phyloP scores from a whole-genome alignment of 257 asterid genomes.

The Datura wrightii region DNA sequence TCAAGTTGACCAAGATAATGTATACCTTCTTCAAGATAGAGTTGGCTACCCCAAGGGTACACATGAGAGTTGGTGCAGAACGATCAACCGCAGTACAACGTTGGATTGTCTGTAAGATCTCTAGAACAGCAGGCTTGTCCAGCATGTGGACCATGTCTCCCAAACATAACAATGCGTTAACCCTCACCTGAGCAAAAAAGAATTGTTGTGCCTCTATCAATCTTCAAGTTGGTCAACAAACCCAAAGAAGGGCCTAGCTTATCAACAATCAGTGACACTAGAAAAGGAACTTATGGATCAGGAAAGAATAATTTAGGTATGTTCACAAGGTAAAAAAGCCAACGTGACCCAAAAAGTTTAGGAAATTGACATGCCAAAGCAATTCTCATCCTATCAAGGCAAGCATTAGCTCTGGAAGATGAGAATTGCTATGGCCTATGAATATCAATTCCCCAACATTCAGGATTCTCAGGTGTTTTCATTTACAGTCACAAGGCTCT shows the following conservation, averaged over 20 bases:
- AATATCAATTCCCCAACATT: conserved; percentile 3
- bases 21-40: conserved; percentile 88
- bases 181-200: conserved; percentile 79
- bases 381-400: conserved; percentile 12
- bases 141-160: conserved; percentile 90
- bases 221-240: conserved; percentile 1
- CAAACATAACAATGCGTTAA: conserved; percentile 87
- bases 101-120: conserved; percentile 85
- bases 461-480: not conserved
- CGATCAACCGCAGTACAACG: conserved; percentile 97
- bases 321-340: not conserved
- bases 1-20: conserved; percentile 7
- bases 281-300: conserved; percentile 19
- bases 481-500: conserved; percentile 9
- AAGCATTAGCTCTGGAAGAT: conserved; percentile 18
- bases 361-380: conserved; percentile 24
- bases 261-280: conserved; percentile 22
- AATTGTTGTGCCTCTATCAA: conserved; percentile 12
- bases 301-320: not conserved
- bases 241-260: conserved; percentile 20
- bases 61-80: conserved; percentile 99
- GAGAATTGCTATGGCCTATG: not conserved
- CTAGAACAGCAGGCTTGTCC: conserved; percentile 77
- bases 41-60: conserved; percentile 95
- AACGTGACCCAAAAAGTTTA: not conserved